phyloP scores from a whole-genome alignment of 1,284 basidiomycete species.

The Athelia sp. region DNA sequence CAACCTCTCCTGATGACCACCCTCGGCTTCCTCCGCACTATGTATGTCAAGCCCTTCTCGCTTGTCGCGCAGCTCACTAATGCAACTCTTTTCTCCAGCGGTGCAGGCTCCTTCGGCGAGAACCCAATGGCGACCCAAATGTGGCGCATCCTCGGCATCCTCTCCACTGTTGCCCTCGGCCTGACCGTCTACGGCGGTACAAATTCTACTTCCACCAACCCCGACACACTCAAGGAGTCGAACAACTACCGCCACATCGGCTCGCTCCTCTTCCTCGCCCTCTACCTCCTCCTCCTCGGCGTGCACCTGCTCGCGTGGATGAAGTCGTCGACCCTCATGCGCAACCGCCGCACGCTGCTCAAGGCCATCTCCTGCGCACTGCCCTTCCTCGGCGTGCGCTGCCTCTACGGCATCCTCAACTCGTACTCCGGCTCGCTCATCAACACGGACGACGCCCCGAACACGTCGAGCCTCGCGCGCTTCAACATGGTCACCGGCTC shows the following conservation, averaged over 20 bases:
- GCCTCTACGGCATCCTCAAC: constrained; percentile 47
- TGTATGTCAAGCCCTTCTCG: constrained; percentile 35
- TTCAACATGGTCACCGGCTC: constrained; percentile 8
- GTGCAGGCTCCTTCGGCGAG: constrained; percentile 13
- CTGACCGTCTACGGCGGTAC: constrained; percentile 47
- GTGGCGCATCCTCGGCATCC: constrained; percentile 35
- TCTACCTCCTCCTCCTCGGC: constrained; percentile 40
- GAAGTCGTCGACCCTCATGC: constrained; percentile 40
- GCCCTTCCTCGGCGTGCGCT: constrained; percentile 54
- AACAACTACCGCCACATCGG: constrained; percentile 42
- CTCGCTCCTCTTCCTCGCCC: constrained; percentile 41
- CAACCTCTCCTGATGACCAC: constrained; percentile 51
- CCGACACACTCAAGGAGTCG: constrained; percentile 8
- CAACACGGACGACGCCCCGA: not conserved
- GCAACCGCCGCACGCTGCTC: constrained; percentile 51
- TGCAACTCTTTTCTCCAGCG: constrained; percentile 13
- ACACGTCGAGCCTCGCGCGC: constrained; percentile 3
- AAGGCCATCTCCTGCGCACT: constrained; percentile 45
- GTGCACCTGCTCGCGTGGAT: constrained; percentile 43
- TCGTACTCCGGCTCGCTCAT: constrained; percentile 34
- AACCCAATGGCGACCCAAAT: constrained; percentile 8
- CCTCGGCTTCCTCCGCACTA: constrained; percentile 53
- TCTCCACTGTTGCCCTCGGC: constrained; percentile 37
- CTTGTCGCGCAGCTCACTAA: not conserved
- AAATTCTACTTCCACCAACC: constrained; percentile 12